phyloP scores from a whole-genome alignment of 352 stramenopile genomes.

The Thalassiosira gravida region DNA sequence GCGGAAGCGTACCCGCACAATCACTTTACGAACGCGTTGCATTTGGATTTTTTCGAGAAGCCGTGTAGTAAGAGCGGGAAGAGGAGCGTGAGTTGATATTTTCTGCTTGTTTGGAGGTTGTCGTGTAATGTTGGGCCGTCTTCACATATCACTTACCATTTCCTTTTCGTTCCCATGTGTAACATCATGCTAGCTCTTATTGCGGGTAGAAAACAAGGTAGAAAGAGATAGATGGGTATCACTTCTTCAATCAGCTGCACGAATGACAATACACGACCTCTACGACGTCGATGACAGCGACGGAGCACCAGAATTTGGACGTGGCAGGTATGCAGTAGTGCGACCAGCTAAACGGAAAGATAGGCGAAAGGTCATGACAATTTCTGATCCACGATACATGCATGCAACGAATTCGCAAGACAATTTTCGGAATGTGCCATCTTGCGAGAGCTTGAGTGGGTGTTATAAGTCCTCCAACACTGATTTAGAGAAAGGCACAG shows the following conservation, averaged over 20 bases:
- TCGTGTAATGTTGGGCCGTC: too few relatives aligned
- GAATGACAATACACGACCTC: constrained; percentile 69
- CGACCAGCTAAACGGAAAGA: constrained; percentile 58
- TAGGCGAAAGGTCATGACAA: constrained; percentile 14
- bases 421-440: constrained; percentile 40
- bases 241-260: constrained; percentile 65
- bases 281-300: constrained; percentile 70
- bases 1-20: constrained; percentile 54
- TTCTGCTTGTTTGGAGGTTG: too few relatives aligned
- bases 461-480: constrained; percentile 34
- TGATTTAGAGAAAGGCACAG: constrained; percentile 30
- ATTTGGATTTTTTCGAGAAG: constrained; percentile 77
- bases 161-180: neutral
- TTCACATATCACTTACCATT: too few relatives aligned
- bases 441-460: constrained; percentile 36
- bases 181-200: constrained; percentile 56
- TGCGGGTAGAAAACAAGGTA: constrained; percentile 62
- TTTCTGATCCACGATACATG: constrained; percentile 39
- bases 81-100: constrained; percentile 47
- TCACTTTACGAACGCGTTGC: constrained; percentile 70
- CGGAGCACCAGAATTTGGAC: constrained; percentile 56
- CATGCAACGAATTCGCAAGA: constrained; percentile 46
- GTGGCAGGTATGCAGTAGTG: constrained; percentile 73
- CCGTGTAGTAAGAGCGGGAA: constrained; percentile 58
- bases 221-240: constrained; percentile 75